Base-by-base conservation (phyloP, 257 asterid species). In the Handroanthus guayacan region DNA sequence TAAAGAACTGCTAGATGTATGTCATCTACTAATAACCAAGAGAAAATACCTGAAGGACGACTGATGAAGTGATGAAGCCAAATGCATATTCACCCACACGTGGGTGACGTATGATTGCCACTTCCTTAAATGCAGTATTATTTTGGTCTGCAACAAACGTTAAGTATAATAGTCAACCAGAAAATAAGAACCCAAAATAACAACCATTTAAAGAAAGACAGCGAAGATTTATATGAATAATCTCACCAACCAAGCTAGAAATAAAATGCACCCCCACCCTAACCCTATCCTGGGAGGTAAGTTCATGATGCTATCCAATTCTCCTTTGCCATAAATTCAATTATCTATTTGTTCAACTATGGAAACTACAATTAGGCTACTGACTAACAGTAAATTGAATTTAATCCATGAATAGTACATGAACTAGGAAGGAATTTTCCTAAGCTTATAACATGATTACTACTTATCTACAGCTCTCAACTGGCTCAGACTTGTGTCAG, bases 71-170 rank as follows among this genome's bases (percentile, higher is more conserved):
- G 90, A 92, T 92, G 73, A 92, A 92, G 51, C 97, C 97, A 87
- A 92, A 90, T 75, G 97, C 97, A 82, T 92, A 92, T 87, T 92
- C 96, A 79, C 98, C 97, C 68, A 91, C 94, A 56, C 98, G 98
- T 9, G 98, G 98, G 60, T 93, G 98, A 17, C 87, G 87, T 48
- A 93, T 91, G 71, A 91, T 91, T 56, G 97, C 98, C 55, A 93
- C 98, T 84, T 93, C 97, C 83, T 93, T 93, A 68, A 93, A 93
- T 36, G 98, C 98, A 47, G 97, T 88, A 69, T 89, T 91, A 73
- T 91, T 89, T 80, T 93, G 93, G 78, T 93, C 98, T 93, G 91
- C 62, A 70, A 62, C 9, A 66, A 37, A 74, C 75, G 80, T 45
- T 44, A 75, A 76, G 79, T 52, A 71, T 16, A 72, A 71, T 39